Conservation (phyloP, 495 filamentous ascomycete species). For the Letharia lupina region DNA sequence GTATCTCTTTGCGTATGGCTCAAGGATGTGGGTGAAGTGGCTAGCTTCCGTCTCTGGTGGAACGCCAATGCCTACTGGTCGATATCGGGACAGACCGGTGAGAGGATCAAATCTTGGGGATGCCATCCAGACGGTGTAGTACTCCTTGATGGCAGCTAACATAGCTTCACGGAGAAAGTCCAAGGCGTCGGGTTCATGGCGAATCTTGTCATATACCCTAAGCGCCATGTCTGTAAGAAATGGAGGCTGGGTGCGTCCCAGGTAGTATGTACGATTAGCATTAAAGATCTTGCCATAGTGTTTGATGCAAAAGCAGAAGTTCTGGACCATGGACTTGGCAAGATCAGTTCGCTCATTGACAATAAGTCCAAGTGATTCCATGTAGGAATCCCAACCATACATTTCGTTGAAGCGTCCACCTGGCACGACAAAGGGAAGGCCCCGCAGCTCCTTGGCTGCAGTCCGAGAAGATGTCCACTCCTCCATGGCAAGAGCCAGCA, state of each 20-base stretch:
- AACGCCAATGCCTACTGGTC: slow-evolving; percentile 70
- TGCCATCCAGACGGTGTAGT: slow-evolving; percentile 82
- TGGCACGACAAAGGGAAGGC: slow-evolving; percentile 89
- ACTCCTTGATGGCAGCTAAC: slow-evolving; percentile 92
- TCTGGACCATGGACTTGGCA: slow-evolving; percentile 84
- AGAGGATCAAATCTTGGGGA: slow-evolving; percentile 68
- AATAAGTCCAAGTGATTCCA: slow-evolving; percentile 83
- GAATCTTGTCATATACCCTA: slow-evolving; percentile 80
- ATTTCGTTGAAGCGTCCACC: slow-evolving; percentile 97
- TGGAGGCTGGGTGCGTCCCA: slow-evolving; percentile 84
- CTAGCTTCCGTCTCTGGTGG: slow-evolving; percentile 87
- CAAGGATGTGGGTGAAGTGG: slow-evolving; percentile 80
- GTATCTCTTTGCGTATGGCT: slow-evolving; percentile 79
- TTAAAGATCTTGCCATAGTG: slow-evolving; percentile 98
- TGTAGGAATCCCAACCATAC: slow-evolving; percentile 97
- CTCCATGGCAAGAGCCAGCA: slow-evolving; percentile 86
- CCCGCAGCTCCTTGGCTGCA: slow-evolving; percentile 55
- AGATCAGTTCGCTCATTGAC: slow-evolving; percentile 67
- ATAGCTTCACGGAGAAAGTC: slow-evolving; percentile 73
- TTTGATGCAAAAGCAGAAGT: slow-evolving; percentile 95
- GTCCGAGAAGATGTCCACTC: slow-evolving; percentile 30
- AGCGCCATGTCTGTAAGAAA: slow-evolving; percentile 97
- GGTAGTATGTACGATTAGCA: slow-evolving; percentile 90
- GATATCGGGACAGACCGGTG: slow-evolving; percentile 78
- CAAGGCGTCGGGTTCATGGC: slow-evolving; percentile 61